These are phyloP conservation scores for Parathielavia appendiculata DNA, from an alignment of 495 filamentous ascomycete genomes.

Conservation along the genomic window DNA sequence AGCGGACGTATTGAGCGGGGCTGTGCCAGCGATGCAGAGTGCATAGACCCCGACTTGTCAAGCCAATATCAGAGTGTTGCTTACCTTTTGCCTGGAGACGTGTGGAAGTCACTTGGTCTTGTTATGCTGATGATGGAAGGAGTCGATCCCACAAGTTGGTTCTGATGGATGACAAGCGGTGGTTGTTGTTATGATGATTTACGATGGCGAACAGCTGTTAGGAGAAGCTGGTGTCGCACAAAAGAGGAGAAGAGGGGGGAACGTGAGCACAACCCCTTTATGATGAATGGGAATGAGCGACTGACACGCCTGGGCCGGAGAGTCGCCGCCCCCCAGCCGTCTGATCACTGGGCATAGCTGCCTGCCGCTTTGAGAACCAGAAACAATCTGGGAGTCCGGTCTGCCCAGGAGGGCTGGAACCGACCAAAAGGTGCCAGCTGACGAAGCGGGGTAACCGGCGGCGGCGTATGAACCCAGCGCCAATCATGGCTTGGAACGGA, in stretches of 20 bases:
- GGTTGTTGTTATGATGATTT: not conserved
- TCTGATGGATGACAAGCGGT: not conserved
- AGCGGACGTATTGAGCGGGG: not conserved
- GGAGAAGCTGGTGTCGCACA: conserved; percentile 18
- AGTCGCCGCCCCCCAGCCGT: conserved; percentile 6
- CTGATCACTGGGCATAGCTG: not conserved
- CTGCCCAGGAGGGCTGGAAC: conserved; percentile 9
- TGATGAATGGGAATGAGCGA: conserved; percentile 12
- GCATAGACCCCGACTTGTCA: not conserved
- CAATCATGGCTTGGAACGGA: conserved; percentile 28
- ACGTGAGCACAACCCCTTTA: conserved; percentile 24
- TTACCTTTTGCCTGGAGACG: not conserved
- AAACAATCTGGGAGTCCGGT: not conserved
- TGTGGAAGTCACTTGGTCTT: not conserved
- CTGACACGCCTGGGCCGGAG: not conserved
- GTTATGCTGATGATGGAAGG: not conserved
- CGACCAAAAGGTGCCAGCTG: conserved; percentile 16
- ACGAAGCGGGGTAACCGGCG: conserved; percentile 33
- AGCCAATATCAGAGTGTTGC: conserved; percentile 4
- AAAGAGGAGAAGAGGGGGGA: conserved; percentile 18
- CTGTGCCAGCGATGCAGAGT: not conserved
- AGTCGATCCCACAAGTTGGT: not conserved
- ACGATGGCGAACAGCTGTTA: conserved; percentile 6
- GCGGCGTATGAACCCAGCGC: conserved; percentile 26
- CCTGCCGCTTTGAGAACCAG: not conserved